Conservation (phyloP, 2,329 filamentous ascomycete genomes). For the Acarospora socialis region DNA sequence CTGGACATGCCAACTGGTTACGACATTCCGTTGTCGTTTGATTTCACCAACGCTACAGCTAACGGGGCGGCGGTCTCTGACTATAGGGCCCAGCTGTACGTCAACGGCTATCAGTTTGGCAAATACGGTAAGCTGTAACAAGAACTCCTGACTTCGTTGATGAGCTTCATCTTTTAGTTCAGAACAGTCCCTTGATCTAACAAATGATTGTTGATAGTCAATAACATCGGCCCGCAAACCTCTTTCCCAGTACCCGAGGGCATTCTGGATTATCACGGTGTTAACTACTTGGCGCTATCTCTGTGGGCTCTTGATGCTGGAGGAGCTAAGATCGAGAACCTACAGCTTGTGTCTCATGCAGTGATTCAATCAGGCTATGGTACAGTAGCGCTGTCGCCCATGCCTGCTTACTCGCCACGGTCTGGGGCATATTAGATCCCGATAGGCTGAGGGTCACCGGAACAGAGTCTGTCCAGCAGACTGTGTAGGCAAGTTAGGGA, state of each 20-base stretch:
- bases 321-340: slow-evolving; percentile 24
- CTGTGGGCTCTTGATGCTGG: slow-evolving; percentile 32
- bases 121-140: slow-evolving; percentile 31
- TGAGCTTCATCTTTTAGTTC: neutral
- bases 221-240: slow-evolving; percentile 37
- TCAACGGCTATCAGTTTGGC: slow-evolving; percentile 40
- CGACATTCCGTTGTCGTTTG: slow-evolving; percentile 42
- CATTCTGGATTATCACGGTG: slow-evolving; percentile 35
- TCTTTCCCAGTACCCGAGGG: slow-evolving; percentile 38
- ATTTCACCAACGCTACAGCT: slow-evolving; percentile 24
- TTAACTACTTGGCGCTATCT: slow-evolving; percentile 33
- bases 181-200: neutral
- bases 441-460: too few species aligned
- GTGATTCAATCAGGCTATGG: slow-evolving; percentile 8
- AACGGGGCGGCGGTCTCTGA: slow-evolving; percentile 12
- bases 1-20: slow-evolving; percentile 38
- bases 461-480: too few species aligned
- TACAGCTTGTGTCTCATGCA: slow-evolving; percentile 6
- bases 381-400: slow-evolving; percentile 4
- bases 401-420: slow-evolving; percentile 5
- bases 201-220: slow-evolving; percentile 19
- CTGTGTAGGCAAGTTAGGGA: too few species aligned
- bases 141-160: neutral
- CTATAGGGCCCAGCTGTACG: slow-evolving; percentile 32
- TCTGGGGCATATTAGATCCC: slow-evolving; percentile 7